Percentiles rank a stretch among this genome's conserved stretches.
Conservation (phyloP, 305 asterid genomes). For the Petunia hybrid region DNA sequence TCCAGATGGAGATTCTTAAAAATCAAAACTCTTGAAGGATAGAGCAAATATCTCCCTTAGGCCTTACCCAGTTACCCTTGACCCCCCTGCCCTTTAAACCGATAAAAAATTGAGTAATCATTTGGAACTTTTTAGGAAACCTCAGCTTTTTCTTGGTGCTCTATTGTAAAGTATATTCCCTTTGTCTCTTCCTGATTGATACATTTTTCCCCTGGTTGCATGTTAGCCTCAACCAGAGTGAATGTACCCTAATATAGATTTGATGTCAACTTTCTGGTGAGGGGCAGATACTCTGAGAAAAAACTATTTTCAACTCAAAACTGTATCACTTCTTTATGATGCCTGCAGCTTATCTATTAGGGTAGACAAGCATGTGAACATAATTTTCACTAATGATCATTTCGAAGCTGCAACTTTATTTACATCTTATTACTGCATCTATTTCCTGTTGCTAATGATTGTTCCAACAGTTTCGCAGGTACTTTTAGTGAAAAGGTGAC, state of each 20-base stretch:
- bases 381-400: too few species aligned
- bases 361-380: conserved; percentile 4
- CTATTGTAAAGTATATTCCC: not conserved
- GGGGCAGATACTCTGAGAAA: not conserved
- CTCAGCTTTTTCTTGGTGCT: conserved; percentile 17
- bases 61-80: not conserved
- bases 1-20: conserved; percentile 7
- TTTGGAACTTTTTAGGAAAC: not conserved
- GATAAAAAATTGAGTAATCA: not conserved
- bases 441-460: conserved; percentile 42
- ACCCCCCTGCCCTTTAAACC: not conserved
- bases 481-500: conserved; percentile 93
- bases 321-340: not conserved
- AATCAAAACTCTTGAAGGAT: not conserved
- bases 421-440: not conserved
- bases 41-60: not conserved
- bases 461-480: conserved; percentile 82
- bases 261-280: conserved; percentile 6
- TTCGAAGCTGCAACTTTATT: not conserved
- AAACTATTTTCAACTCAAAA: not conserved
- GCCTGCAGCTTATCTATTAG: conserved; percentile 1
- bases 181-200: conserved; percentile 7
- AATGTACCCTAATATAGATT: not conserved
- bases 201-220: not conserved
- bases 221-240: not conserved